These are phyloP conservation scores for Hymenoscyphus scutula DNA, from an alignment of 2,329 filamentous ascomycete species.

Conservation along the genomic window DNA sequence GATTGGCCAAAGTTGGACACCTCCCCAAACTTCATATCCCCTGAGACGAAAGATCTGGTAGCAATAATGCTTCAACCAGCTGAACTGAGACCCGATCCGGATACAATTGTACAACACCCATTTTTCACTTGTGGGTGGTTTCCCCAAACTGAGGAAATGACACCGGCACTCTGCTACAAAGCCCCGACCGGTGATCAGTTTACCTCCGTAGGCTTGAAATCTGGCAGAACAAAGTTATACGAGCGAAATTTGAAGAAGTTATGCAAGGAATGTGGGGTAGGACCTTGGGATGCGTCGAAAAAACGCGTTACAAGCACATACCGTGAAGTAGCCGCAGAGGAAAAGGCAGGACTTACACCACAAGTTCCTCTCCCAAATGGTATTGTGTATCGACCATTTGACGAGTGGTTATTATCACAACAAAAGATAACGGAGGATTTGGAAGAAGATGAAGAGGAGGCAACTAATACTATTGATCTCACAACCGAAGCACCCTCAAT, in stretches of 20 bases:
- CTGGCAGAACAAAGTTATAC: slow-evolving; percentile 40
- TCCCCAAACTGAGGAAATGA: slow-evolving; percentile 60
- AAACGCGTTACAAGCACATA: slow-evolving; percentile 51
- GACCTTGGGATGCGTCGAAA: slow-evolving; percentile 50
- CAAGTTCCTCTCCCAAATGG: slow-evolving; percentile 60
- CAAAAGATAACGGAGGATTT: slow-evolving; percentile 9
- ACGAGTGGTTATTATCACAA: slow-evolving; percentile 58
- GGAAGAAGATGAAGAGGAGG: slow-evolving; percentile 15
- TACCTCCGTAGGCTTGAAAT: slow-evolving; percentile 44
- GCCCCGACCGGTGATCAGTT: slow-evolving; percentile 59
- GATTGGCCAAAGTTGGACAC: slow-evolving; percentile 71
- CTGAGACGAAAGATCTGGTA: slow-evolving; percentile 75
- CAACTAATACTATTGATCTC: slow-evolving; percentile 21
- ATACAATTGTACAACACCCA: slow-evolving; percentile 73
- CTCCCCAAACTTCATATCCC: slow-evolving; percentile 67
- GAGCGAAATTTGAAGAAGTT: slow-evolving; percentile 54
- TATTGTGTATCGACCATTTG: slow-evolving; percentile 63
- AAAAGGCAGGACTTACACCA: slow-evolving; percentile 63
- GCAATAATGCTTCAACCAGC: slow-evolving; percentile 73
- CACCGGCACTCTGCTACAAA: slow-evolving; percentile 53
- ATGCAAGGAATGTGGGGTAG: slow-evolving; percentile 58
- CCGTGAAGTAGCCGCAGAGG: slow-evolving; percentile 66
- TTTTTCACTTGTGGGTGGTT: slow-evolving; percentile 79
- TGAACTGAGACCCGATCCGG: slow-evolving; percentile 70
- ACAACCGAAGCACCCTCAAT: slow-evolving; percentile 9